phyloP scores from a whole-genome alignment of 768 basidiomycete genomes.

The Crassisporium funariophilum region DNA sequence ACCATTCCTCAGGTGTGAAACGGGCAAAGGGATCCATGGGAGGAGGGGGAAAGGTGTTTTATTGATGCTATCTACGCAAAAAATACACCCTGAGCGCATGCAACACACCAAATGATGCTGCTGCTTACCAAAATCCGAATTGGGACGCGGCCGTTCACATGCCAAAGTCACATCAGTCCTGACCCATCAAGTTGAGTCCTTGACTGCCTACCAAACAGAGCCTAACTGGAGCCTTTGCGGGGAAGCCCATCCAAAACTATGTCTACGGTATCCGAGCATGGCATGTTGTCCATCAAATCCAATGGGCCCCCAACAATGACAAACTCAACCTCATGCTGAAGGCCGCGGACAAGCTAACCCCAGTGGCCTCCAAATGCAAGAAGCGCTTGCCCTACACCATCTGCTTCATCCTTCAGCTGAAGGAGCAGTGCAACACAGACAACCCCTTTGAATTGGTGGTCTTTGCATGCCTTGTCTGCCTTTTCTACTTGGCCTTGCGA shows the following conservation, averaged over 20 bases:
- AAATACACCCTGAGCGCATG: too few relatives aligned
- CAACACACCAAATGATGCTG: too few relatives aligned
- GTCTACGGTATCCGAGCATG: constrained; percentile 2
- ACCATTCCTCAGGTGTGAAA: too few relatives aligned
- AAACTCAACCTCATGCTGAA: constrained; percentile 30
- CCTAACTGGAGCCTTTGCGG: constrained; percentile 6
- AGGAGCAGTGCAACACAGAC: constrained; percentile 19
- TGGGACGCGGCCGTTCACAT: too few relatives aligned
- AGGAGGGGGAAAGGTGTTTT: too few relatives aligned
- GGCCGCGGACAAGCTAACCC: constrained; percentile 29
- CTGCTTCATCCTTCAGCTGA: constrained; percentile 18
- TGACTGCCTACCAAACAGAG: too few relatives aligned
- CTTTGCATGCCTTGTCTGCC: constrained; percentile 22
- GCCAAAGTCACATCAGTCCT: too few relatives aligned
- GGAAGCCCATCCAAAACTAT: constrained; percentile 1
- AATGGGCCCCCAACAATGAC: neutral
- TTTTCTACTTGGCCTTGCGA: neutral
- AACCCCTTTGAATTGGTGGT: constrained; percentile 33
- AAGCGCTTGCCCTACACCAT: constrained; percentile 33
- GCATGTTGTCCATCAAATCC: constrained; percentile 5
- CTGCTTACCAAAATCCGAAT: too few relatives aligned
- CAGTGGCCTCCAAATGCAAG: constrained; percentile 25
- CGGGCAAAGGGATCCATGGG: too few relatives aligned
- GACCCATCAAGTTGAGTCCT: too few relatives aligned
- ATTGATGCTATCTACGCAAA: too few relatives aligned